phyloP scores from a whole-genome alignment of 2,329 filamentous ascomycete genomes.

The Ascochyta fabae region DNA sequence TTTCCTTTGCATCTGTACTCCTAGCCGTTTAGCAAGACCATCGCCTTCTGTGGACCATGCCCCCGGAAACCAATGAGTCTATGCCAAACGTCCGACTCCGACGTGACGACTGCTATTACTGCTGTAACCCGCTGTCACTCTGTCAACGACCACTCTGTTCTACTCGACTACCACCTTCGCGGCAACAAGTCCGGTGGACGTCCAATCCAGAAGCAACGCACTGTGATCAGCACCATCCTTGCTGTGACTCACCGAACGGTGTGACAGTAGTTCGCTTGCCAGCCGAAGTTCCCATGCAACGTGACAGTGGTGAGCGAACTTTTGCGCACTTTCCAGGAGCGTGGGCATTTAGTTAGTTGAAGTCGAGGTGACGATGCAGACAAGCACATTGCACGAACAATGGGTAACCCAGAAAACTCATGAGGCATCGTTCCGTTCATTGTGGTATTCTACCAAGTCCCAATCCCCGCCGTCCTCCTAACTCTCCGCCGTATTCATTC shows the following conservation, averaged over 20 bases:
- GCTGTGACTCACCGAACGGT: background rate
- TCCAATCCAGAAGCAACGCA: background rate
- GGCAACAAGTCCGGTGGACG: background rate
- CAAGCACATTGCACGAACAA: too few relatives aligned
- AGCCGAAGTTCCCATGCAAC: background rate
- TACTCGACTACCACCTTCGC: background rate
- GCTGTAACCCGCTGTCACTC: background rate
- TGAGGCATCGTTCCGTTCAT: background rate
- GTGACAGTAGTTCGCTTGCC: conserved; percentile 7
- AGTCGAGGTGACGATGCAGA: too few relatives aligned
- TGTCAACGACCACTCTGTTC: background rate
- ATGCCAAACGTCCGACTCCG: background rate
- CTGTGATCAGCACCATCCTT: background rate
- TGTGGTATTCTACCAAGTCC: background rate
- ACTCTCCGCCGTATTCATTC: background rate
- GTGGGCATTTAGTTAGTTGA: too few relatives aligned
- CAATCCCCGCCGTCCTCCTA: background rate
- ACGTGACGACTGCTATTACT: background rate
- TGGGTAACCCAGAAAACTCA: background rate
- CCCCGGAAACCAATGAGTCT: background rate
- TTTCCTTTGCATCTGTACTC: background rate
- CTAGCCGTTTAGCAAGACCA: too few relatives aligned
- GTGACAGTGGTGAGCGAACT: too few relatives aligned
- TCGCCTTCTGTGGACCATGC: background rate
- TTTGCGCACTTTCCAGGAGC: too few relatives aligned